Evolutionary conservation across 495 filamentous ascomycete genomes (phyloP).

Genomic region (Darksidea phi): DNA sequence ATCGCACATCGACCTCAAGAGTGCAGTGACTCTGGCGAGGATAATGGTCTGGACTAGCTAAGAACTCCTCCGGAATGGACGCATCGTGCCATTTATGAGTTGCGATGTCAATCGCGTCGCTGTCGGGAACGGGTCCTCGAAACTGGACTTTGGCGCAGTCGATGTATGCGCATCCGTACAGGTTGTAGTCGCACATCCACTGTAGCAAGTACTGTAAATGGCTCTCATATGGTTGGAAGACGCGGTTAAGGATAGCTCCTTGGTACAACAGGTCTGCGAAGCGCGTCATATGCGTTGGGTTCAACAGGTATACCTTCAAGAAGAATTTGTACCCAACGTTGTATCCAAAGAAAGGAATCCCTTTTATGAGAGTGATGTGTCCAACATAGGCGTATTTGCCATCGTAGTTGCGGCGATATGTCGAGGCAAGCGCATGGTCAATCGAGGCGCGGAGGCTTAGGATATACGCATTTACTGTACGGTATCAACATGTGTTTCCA

Average conservation of each 20-base stretch:
- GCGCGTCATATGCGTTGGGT: conserved; percentile 76
- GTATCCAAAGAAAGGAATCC: conserved; percentile 92
- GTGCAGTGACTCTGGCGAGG: conserved; percentile 82
- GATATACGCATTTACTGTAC: conserved; percentile 68
- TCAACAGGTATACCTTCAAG: conserved; percentile 90
- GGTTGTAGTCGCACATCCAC: conserved; percentile 97
- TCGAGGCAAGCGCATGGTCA: conserved; percentile 78
- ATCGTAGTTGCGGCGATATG: conserved; percentile 74
- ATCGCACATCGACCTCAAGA: conserved; percentile 84
- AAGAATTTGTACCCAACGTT: conserved; percentile 88
- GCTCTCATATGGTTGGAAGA: conserved; percentile 88
- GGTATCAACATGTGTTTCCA: neutral
- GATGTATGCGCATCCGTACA: conserved; percentile 90
- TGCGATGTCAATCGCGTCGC: conserved; percentile 55
- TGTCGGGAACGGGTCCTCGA: conserved; percentile 71
- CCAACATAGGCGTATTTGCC: conserved; percentile 73
- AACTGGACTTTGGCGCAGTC: conserved; percentile 67
- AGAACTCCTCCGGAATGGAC: conserved; percentile 55
- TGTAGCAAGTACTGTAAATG: conserved; percentile 89
- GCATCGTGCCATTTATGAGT: conserved; percentile 77
- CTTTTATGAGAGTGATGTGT: conserved; percentile 87
- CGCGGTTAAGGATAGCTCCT: conserved; percentile 76
- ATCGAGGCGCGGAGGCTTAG: conserved; percentile 72
- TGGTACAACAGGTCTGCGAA: conserved; percentile 82
- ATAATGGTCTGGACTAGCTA: conserved; percentile 60